A percentile compares a stretch with the other conserved stretches of the same genome.
Conservation (phyloP, 305 asterid species). For the Fraxinus angustifolia region DNA sequence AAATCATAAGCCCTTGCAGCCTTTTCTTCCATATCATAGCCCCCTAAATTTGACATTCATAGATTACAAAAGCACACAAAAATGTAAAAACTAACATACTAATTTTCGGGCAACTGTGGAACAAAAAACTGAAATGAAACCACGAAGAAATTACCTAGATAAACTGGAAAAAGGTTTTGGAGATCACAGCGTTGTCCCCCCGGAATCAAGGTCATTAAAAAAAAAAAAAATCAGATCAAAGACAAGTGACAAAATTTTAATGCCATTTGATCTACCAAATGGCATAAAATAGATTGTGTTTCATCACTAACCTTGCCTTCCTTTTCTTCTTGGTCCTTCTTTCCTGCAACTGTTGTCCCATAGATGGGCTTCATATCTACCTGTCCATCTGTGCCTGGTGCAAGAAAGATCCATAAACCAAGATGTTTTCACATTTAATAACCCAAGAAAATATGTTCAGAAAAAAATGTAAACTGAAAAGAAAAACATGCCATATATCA, state of each 20-base stretch:
- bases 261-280: not conserved
- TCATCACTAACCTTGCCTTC: slow-evolving; percentile 33
- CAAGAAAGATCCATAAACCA: not conserved
- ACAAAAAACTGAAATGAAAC: not conserved
- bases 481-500: not conserved
- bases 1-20: slow-evolving; percentile 44
- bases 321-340: slow-evolving; percentile 46
- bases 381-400: slow-evolving; percentile 41
- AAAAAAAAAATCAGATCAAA: slow-evolving; percentile 14
- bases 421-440: not conserved
- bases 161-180: slow-evolving; percentile 19
- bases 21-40: slow-evolving; percentile 45
- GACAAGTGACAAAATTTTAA: slow-evolving; percentile 9
- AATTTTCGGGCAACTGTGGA: not conserved
- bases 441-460: not conserved
- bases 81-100: not conserved
- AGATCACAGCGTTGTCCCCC: slow-evolving; percentile 11
- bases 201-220: not conserved
- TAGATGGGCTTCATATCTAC: slow-evolving; percentile 42
- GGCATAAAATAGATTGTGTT: not conserved
- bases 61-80: not conserved
- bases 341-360: slow-evolving; percentile 49
- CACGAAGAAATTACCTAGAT: slow-evolving; percentile 22
- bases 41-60: slow-evolving; percentile 23
- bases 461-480: not conserved